Evolutionary conservation across 805 yeast species (phyloP), one percentile per base, ranked within the genome.

Genomic region (Wickerhamiella galacta): DNA sequence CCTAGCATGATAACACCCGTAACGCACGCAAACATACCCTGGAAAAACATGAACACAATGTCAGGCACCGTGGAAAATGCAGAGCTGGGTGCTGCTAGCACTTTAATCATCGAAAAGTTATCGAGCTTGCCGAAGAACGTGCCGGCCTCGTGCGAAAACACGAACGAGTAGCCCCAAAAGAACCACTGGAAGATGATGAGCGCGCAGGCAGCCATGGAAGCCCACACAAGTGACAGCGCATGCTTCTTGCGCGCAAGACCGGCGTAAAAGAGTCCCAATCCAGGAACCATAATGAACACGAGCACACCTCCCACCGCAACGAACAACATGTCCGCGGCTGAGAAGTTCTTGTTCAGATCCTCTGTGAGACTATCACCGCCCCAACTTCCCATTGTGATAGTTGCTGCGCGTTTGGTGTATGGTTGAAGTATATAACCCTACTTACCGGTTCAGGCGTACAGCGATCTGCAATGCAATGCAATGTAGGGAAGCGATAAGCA

Each of bases 241-340:
- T 90, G 95, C 57, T 85, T 81, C 57, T 87, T 87, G 57, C 98
- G 73, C 11, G 94, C 75, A 40, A 90, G 61, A 43, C 98, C 98
- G 22, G 94, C 81, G 58, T 87, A 87, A 41, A 87, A 63, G 35
- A 90, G 59, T 39, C 96, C 98, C 33, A 90, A 75, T 40, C 98
- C 98, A 23, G 96, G 95, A 46, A 83, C 69, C 95, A 87, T 90
- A 47, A 87, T 72, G 83, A 92, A 85, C 39, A 87, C 96, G 37
- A 90, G 64, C 16, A 70, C 74, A 6, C 72, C 74, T n/a, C 81
- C 66, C 4, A 70, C 66, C 53, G 75, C 81, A 36, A 82, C 66
- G 92, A 93, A 83, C 4, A 72, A 81, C 80, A 78, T 75, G 52
- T 81, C 80, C 31, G 76, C 92, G 8, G 31, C 34, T 25, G 46